Evolutionary conservation across 176 grass and related monocot genomes (phyloP).

Genomic region (Oryza glaberrima): DNA sequence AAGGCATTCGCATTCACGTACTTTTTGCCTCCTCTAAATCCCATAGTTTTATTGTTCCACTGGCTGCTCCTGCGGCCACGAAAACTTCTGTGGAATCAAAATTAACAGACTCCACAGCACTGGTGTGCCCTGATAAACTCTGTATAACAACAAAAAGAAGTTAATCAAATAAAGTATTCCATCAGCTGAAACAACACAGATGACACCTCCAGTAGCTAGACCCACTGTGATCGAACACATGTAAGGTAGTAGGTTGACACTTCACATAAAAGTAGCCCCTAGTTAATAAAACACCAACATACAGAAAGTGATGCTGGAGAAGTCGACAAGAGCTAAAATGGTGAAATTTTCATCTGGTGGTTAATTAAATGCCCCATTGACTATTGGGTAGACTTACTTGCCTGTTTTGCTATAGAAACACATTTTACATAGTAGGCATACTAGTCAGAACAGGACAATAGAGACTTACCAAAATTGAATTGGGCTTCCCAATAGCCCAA

Average conservation of each 20-base stretch:
- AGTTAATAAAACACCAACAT: slow-evolving; percentile 2
- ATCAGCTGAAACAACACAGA: neutral
- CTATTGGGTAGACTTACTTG: slow-evolving; percentile 6
- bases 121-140: slow-evolving; percentile 93
- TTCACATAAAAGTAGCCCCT: slow-evolving; percentile 23
- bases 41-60: slow-evolving; percentile 92
- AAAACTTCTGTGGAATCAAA: slow-evolving; percentile 92
- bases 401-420: neutral
- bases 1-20: slow-evolving; percentile 40
- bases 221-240: neutral
- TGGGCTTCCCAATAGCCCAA: slow-evolving; percentile 96
- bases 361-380: slow-evolving; percentile 6
- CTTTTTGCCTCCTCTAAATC: slow-evolving; percentile 95
- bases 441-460: slow-evolving; percentile 12
- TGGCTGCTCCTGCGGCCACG: slow-evolving; percentile 93
- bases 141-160: slow-evolving; percentile 42
- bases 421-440: neutral
- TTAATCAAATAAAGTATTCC: slow-evolving; percentile 2
- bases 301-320: slow-evolving; percentile 19
- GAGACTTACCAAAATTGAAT: slow-evolving; percentile 81
- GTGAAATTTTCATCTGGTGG: neutral
- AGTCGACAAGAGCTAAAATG: slow-evolving; percentile 4
- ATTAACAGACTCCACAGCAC: slow-evolving; percentile 85
- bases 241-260: neutral
- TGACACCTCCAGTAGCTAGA: slow-evolving; percentile 12